Conservation (phyloP, 1,284 basidiomycete species). For the Puccinia coronata region DNA sequence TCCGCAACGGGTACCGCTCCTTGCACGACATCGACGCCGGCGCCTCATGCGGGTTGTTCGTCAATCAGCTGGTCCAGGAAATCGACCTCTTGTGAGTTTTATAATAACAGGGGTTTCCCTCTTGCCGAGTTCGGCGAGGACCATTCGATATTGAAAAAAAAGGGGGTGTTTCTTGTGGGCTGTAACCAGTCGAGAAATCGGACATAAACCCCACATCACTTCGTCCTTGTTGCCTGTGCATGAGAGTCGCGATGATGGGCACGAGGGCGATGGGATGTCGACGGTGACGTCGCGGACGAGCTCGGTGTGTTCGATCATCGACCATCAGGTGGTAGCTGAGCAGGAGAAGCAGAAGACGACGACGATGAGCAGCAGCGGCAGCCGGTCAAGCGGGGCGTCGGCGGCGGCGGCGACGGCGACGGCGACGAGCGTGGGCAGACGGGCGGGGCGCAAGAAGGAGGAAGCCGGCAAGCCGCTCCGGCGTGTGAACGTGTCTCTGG, state of each 20-base stretch:
- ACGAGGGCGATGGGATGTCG: background rate
- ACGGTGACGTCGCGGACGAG: conserved; percentile 1
- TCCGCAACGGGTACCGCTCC: background rate
- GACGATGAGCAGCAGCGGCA: background rate
- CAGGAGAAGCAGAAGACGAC: background rate
- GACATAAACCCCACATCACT: background rate
- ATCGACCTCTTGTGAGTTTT: conserved; percentile 17
- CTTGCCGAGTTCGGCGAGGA: no score
- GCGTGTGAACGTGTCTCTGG: background rate
- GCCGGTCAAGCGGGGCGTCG: background rate
- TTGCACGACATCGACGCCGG: background rate
- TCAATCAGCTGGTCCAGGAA: conserved; percentile 1
- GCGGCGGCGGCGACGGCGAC: background rate
- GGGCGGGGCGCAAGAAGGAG: background rate
- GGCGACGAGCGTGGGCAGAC: background rate
- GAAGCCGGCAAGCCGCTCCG: background rate
- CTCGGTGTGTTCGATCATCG: conserved; percentile 18
- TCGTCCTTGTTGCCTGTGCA: background rate
- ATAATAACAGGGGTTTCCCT: no score
- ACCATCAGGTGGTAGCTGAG: background rate
- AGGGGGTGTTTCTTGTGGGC: no score
- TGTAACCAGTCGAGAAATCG: background rate
- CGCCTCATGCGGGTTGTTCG: background rate
- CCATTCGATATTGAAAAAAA: no score
- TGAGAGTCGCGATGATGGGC: background rate